Base-by-base conservation (phyloP, 1,139 yeast genomes). In the Groenewaldozyma sp. region DNA sequence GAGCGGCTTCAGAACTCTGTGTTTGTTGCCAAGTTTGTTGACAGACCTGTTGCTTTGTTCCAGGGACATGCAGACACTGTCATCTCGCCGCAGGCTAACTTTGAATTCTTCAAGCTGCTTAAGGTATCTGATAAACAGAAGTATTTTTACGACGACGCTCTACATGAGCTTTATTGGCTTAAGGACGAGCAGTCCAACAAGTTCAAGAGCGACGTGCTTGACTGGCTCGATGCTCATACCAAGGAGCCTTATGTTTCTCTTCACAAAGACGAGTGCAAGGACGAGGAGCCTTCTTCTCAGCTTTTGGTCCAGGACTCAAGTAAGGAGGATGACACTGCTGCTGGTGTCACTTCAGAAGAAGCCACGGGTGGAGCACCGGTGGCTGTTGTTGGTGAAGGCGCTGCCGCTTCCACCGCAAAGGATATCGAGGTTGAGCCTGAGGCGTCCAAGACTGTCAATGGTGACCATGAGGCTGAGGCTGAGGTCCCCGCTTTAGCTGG, bases 61-160 rank as follows among this genome's bases (percentile, higher is more conserved):
- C 82, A 76, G 50, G 82, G 83, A 17, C 60, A 63, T 14, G 63
- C 54, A 29, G 79, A 77, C 57, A 45, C 51, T 39, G 66, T 83
- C 52, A 81, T 80, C 54, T 76, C 73, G 57, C 63, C 69, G 37
- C 64, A 64, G 13, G 82, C 75, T 2, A 67, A 82, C 5, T 60
- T 67, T 47, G 56, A 62, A 44, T 81, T 79, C 50, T 57, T 65
- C 42, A 53, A 59, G 0, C 48, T 67, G 39, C 58, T 71, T 32
- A 52, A 58, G 20, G 52, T 60, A 7, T 38, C 47, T 3, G 70
- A 63, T 44, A 62, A 60, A 41, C 47, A 62, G 35, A 53, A 70
- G 39, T 48, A 55, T 34, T 42, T 56, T 7, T 62, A 65, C 47
- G 57, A 58, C 2, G 64, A 55, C 17, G 55, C 52, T 44, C 60